phyloP scores from a whole-genome alignment of 2,329 filamentous ascomycete genomes.

The Penicillium oxalicum region DNA sequence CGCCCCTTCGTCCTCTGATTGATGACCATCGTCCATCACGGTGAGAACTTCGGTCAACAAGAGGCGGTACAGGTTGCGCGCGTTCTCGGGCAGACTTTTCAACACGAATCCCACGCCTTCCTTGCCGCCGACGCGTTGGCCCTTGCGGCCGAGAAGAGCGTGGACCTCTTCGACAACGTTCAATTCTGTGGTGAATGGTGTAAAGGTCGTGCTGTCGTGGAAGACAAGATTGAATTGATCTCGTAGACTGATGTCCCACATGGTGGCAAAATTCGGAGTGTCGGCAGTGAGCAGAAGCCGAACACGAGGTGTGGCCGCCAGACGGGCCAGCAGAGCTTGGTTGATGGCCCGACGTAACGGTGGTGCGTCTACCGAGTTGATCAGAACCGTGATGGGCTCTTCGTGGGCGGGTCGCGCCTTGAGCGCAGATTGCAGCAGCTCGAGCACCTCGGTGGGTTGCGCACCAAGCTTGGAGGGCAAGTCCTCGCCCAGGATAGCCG shows the following conservation, averaged over 20 bases:
- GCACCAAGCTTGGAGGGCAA: conserved; percentile 50
- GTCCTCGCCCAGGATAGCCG: conserved; percentile 49
- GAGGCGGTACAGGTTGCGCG: conserved; percentile 76
- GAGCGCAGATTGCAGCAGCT: conserved; percentile 59
- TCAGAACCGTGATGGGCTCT: conserved; percentile 57
- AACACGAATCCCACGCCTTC: conserved; percentile 90
- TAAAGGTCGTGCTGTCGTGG: conserved; percentile 91
- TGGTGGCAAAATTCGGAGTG: conserved; percentile 75
- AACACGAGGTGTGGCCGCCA: conserved; percentile 68
- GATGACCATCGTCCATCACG: conserved; percentile 51
- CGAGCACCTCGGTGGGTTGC: conserved; percentile 63
- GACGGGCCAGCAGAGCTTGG: conserved; percentile 67
- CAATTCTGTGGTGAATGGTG: conserved; percentile 64
- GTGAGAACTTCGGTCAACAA: conserved; percentile 79
- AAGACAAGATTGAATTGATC: conserved; percentile 81
- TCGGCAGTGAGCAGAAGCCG: conserved; percentile 75
- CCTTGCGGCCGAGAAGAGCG: conserved; percentile 73
- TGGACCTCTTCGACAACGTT: conserved; percentile 89
- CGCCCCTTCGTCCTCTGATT: conserved; percentile 47
- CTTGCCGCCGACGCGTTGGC: conserved; percentile 74
- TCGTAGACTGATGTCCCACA: conserved; percentile 85
- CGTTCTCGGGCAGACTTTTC: conserved; percentile 85
- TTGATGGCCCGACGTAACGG: conserved; percentile 64
- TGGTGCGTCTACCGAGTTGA: conserved; percentile 81
- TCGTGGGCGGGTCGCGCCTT: conserved; percentile 38